Evolutionary conservation across 2,329 filamentous ascomycete species (phyloP).

Genomic region (Colletotrichum chlorophyti): DNA sequence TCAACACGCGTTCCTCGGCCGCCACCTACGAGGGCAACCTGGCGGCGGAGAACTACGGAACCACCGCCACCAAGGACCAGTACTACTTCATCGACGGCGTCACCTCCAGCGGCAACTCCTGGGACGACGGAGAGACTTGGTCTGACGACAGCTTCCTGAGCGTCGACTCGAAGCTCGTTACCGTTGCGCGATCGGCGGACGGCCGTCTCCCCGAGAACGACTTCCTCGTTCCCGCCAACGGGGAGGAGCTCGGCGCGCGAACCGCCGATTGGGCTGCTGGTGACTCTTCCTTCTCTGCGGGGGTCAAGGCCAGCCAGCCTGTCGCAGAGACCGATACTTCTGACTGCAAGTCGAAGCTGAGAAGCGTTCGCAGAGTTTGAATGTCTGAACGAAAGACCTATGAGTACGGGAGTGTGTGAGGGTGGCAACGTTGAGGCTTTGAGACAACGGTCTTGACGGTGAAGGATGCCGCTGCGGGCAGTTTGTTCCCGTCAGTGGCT

Average conservation of each 20-base stretch:
- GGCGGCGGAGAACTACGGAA: slow-evolving; percentile 11
- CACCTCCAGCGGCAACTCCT: neutral
- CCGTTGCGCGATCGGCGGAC: neutral
- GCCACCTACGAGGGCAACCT: slow-evolving; percentile 13
- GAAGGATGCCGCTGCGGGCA: no score
- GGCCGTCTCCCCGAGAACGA: neutral
- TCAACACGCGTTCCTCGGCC: slow-evolving; percentile 39
- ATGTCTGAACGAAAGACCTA: no score
- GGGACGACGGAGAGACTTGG: slow-evolving; percentile 4
- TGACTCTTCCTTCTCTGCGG: neutral
- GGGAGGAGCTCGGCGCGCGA: neutral
- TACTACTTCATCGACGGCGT: neutral
- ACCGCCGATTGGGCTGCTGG: neutral
- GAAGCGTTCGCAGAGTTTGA: neutral
- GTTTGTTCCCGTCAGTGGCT: no score
- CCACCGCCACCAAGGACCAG: slow-evolving; percentile 1
- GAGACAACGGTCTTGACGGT: no score
- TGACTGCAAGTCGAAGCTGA: neutral
- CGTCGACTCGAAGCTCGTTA: neutral
- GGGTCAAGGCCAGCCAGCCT: neutral
- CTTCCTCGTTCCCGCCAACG: neutral
- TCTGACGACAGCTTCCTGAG: neutral
- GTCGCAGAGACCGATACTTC: neutral
- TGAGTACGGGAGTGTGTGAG: no score
- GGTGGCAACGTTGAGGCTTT: no score